Base-by-base conservation (phyloP, 164 flowering plant genomes). In the Vitis cinerea region DNA sequence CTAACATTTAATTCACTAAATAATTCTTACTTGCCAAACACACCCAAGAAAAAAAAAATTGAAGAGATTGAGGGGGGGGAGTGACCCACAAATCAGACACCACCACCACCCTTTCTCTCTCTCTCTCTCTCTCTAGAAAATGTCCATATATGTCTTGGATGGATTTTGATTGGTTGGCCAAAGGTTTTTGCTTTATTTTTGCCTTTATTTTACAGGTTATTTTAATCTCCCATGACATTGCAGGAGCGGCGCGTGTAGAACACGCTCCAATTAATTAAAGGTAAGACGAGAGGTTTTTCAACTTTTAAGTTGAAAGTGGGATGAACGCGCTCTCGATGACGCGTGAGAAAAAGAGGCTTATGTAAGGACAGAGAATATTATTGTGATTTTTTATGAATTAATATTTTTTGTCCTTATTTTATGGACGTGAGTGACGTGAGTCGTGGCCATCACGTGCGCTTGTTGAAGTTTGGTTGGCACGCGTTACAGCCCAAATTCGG, bases 391-490 rank as follows among this genome's bases (percentile, higher is more conserved):
- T 1, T 54, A 67, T 8, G 61, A 27, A 50, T 19, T 15, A 19
- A 10, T 62, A 48, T 67, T 47, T 67, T 48, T 67, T 16, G 27
- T 57, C 49, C 53, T 17, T 58, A 17, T 23, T 53, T 53, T 53
- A 8, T 50, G 19, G 44, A 23, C 27, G 27, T 23, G 27, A 23
- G 27, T 2, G 17, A 13, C 48, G 29, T 29, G 13, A 72, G 59
- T 59, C 61, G 75, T 66, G 71, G 58, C 5, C 50, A 53, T 72
- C 75, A 72, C 75, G 75, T 66, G 75, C 48, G 16, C 3, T 73
- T 61, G 67, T 62, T 64, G 50, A 15, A 27, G 55, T 59, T 30
- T 27, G 4, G 66, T 48, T 54, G 53, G 62, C 61, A 8, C 37
- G 50, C 19, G 11, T 14, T 61, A 14, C 63, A 15, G 63, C 62